Evolutionary conservation across 2,329 filamentous ascomycete genomes (phyloP), one percentile per base, ranked within the genome.

Genomic region (Magnaporthiopsis incrustans): DNA sequence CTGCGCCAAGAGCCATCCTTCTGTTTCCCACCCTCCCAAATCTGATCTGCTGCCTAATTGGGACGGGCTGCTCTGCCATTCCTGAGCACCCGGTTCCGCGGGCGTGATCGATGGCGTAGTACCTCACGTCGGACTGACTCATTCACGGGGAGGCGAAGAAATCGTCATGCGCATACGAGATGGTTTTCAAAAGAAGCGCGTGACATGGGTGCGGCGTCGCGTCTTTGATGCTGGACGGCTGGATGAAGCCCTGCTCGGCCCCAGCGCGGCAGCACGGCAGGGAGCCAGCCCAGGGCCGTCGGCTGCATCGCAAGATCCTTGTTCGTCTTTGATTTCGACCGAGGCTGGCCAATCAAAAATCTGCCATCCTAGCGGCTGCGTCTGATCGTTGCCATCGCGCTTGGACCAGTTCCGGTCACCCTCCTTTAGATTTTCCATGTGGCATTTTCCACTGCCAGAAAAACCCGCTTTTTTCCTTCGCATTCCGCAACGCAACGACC

Each of bases 311-410:
- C 38, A 44, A 18, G 38, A 14, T 14, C 38, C 44, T 4, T 50
- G 44, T 22, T n/a, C 5, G 18, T 53, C 59, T 27, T 44, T 61
- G 26, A 53, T 61, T 27, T 18, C 11, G 59, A 4, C 14, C n/a
- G n/a, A 38, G 14, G n/a, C 56, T 33, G 50, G 33, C 68, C 68
- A 68, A 69, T 68, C 59, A 68, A 27, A 66, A 63, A 32, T 58
- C 57, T 38, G 63, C 63, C 56, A 32, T 26, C 38, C 26, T 10
- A 12, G 35, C 6, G n/a, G 11, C n/a, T 25, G n/a, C 11, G 5
- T 14, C 33, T 38, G n/a, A 26, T 61, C 30, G 2, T 61, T 61
- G 35, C n/a, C 32, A 27, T n/a, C 59, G 15, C 26, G 38, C 57
- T 58, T 26, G 22, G 57, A 58, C 57, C n/a, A 57, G 26, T 25